Evolutionary conservation across 177 flowering plant genomes (phyloP).

Genomic region (Vitis hybrid): DNA sequence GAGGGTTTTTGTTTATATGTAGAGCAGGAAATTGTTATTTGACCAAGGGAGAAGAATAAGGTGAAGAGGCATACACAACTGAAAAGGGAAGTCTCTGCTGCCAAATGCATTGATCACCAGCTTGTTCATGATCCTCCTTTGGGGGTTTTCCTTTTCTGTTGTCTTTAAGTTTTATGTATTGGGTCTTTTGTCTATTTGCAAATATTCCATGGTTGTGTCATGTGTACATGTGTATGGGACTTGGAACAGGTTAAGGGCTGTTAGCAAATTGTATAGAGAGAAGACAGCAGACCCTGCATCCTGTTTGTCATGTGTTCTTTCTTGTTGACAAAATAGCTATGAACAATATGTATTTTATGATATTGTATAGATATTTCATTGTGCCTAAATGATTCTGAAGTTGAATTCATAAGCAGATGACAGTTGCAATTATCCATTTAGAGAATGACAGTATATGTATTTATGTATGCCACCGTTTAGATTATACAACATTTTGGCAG

Average conservation of each 20-base stretch:
- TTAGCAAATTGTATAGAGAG: conserved; percentile 20
- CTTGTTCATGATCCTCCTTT: conserved; percentile 8
- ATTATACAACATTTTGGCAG: no score
- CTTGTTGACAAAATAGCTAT: background rate
- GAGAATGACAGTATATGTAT: no score
- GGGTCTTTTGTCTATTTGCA: conserved; percentile 10
- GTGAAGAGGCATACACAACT: conserved; percentile 9
- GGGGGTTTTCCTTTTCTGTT: conserved; percentile 4
- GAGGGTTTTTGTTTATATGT: conserved; percentile 26
- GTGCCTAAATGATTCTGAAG: no score
- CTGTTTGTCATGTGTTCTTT: background rate
- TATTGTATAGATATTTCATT: background rate
- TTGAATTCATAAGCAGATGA: no score
- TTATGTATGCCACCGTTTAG: no score
- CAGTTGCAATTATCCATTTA: no score
- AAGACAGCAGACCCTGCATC: conserved; percentile 8
- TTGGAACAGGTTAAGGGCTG: conserved; percentile 5
- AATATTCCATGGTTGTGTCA: conserved; percentile 8
- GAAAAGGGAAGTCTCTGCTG: conserved; percentile 12
- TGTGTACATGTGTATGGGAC: background rate
- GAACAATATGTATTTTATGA: background rate
- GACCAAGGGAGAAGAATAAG: conserved; percentile 23
- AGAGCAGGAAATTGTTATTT: conserved; percentile 17
- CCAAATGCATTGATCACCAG: conserved; percentile 11
- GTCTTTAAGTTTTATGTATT: background rate